Evolutionary conservation across 164 flowering plant species (phyloP).

Genomic region (Nymphaea colorata): DNA sequence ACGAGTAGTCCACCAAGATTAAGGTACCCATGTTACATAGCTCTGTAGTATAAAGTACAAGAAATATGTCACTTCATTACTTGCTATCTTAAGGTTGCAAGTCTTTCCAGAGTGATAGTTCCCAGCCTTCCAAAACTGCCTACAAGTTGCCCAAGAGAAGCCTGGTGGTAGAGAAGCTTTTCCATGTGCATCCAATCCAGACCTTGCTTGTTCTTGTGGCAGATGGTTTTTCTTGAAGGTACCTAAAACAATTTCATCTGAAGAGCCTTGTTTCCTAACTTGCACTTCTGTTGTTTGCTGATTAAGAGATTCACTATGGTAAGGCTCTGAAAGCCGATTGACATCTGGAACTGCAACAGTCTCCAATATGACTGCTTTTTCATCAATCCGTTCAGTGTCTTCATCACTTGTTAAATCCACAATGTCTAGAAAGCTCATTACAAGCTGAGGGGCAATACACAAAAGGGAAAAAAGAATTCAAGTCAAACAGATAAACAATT

Average conservation of each 20-base stretch:
- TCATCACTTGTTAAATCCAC: slow-evolving; percentile 37
- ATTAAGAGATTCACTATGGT: slow-evolving; percentile 6
- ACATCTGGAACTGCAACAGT: neutral
- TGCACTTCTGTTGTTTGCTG: slow-evolving; percentile 9
- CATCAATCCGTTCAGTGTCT: slow-evolving; percentile 20
- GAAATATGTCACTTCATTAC: slow-evolving; percentile 19
- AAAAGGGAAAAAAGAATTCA: slow-evolving; percentile 3
- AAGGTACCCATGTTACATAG: neutral
- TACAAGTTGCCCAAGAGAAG: slow-evolving; percentile 53
- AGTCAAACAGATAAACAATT: neutral
- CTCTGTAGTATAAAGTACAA: neutral
- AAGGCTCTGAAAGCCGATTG: neutral
- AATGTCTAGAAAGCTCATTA: slow-evolving; percentile 29
- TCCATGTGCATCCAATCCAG: slow-evolving; percentile 32
- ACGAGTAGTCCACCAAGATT: too few species aligned
- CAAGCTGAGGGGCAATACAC: slow-evolving; percentile 9
- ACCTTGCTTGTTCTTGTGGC: slow-evolving; percentile 27
- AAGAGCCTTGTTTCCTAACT: slow-evolving; percentile 14
- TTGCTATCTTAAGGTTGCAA: slow-evolving; percentile 22
- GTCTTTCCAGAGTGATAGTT: slow-evolving; percentile 31
- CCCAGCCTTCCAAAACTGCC: slow-evolving; percentile 97
- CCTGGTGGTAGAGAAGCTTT: slow-evolving; percentile 31
- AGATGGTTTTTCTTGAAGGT: neutral
- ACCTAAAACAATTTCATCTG: slow-evolving; percentile 29
- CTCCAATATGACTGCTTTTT: slow-evolving; percentile 10